Evolutionary conservation across 768 basidiomycete species (phyloP).

Genomic region (Pilatotrama ljubarskyi): DNA sequence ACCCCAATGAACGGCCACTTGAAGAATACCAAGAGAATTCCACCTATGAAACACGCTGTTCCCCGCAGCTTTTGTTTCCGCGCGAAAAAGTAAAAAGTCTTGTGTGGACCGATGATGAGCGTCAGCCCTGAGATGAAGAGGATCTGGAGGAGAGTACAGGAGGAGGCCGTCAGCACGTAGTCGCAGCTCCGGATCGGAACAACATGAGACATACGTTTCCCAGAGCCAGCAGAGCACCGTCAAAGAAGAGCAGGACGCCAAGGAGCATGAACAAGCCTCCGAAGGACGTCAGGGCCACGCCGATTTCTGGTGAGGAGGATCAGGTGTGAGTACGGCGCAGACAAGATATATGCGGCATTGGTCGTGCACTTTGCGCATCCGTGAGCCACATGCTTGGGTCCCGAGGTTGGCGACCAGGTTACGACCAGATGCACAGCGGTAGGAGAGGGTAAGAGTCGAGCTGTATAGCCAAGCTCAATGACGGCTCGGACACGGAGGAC

Average conservation of each 20-base stretch:
- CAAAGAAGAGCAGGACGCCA: slow-evolving; percentile 95
- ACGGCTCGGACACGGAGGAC: not conserved
- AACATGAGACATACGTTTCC: slow-evolving; percentile 74
- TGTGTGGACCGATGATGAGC: slow-evolving; percentile 94
- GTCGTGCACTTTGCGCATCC: slow-evolving; percentile 61
- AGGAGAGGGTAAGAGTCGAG: too few relatives aligned
- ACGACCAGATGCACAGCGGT: not conserved
- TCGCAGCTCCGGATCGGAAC: slow-evolving; percentile 6
- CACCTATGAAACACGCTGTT: slow-evolving; percentile 83
- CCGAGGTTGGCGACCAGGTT: not conserved
- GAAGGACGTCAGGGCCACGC: slow-evolving; percentile 94
- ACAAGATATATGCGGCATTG: not conserved
- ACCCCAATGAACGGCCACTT: slow-evolving; percentile 96
- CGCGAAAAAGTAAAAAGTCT: slow-evolving; percentile 98
- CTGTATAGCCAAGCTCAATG: too few relatives aligned
- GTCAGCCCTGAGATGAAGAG: slow-evolving; percentile 94
- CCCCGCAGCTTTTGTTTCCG: slow-evolving; percentile 94
- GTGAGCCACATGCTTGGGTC: slow-evolving; percentile 55
- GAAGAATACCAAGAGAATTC: slow-evolving; percentile 89
- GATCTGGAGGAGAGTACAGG: slow-evolving; percentile 53
- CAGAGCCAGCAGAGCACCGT: slow-evolving; percentile 92
- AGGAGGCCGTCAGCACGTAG: not conserved
- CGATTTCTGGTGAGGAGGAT: slow-evolving; percentile 70
- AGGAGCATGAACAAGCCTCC: slow-evolving; percentile 95
- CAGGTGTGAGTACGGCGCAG: not conserved